phyloP scores from a whole-genome alignment of 116 monocot genomes.

The Cymodocea nodosa region DNA sequence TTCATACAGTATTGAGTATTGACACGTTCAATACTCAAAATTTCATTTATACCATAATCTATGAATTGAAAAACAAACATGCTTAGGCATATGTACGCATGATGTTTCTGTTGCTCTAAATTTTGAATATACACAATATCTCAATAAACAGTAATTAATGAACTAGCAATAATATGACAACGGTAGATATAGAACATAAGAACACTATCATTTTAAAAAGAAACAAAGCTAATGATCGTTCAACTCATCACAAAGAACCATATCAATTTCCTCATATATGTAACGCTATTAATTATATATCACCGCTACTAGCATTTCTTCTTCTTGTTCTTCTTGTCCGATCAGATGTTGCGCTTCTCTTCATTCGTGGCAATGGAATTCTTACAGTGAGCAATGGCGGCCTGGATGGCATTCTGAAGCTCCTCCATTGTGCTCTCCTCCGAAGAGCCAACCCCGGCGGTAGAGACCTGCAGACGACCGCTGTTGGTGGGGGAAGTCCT shows the following conservation, averaged over 20 bases:
- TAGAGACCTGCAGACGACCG: slow-evolving; percentile 33
- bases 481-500: slow-evolving; percentile 71
- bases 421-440: slow-evolving; percentile 85
- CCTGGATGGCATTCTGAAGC: slow-evolving; percentile 80
- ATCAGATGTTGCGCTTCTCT: slow-evolving; percentile 6
- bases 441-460: slow-evolving; percentile 24
- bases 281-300: background rate
- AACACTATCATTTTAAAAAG: too few relatives aligned
- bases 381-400: slow-evolving; percentile 87
- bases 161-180: too few relatives aligned
- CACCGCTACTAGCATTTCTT: background rate
- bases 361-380: slow-evolving; percentile 34
- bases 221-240: too few relatives aligned
- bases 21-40: too few relatives aligned
- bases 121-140: too few relatives aligned
- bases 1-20: too few relatives aligned
- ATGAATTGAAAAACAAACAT: too few relatives aligned
- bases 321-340: background rate
- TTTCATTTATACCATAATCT: too few relatives aligned
- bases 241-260: background rate
- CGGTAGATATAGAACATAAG: too few relatives aligned
- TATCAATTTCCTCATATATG: background rate
- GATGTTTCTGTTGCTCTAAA: too few relatives aligned
- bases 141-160: too few relatives aligned
- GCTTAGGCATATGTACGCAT: too few relatives aligned